These are phyloP conservation scores for Tylopilus plumbeoviolaceoides DNA, from an alignment of 768 basidiomycete genomes.

Conservation along the genomic window DNA sequence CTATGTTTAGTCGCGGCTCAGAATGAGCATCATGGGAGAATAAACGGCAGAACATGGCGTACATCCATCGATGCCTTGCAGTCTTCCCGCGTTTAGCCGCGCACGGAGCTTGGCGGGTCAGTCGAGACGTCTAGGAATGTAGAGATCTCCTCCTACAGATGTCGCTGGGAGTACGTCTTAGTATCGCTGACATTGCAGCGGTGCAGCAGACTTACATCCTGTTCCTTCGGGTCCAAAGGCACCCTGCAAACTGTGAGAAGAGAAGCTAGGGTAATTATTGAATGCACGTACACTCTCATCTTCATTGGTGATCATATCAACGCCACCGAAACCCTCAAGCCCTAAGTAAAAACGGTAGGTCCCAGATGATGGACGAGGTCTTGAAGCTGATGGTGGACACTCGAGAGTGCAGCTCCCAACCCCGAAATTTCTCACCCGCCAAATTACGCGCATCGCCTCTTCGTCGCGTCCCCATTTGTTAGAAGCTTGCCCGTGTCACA, in stretches of 20 bases:
- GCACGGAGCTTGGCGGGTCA: slow-evolving; percentile 83
- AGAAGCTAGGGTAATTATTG: not conserved
- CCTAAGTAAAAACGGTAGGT: slow-evolving; percentile 89
- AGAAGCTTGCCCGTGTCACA: too few relatives aligned
- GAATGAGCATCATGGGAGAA: not conserved
- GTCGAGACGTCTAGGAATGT: slow-evolving; percentile 63
- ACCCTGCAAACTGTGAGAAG: slow-evolving; percentile 48
- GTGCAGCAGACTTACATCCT: slow-evolving; percentile 51
- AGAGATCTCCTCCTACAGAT: slow-evolving; percentile 78
- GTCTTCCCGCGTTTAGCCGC: slow-evolving; percentile 78
- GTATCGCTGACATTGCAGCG: not conserved
- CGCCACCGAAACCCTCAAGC: slow-evolving; percentile 77
- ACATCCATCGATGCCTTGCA: slow-evolving; percentile 62
- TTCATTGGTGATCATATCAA: slow-evolving; percentile 77
- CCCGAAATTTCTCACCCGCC: too few relatives aligned
- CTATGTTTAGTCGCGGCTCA: slow-evolving; percentile 1
- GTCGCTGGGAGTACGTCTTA: slow-evolving; percentile 50
- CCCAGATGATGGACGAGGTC: too few relatives aligned
- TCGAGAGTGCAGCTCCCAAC: too few relatives aligned
- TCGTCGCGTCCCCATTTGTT: too few relatives aligned
- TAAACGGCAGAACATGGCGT: slow-evolving; percentile 17
- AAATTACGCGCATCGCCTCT: too few relatives aligned
- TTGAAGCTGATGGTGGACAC: too few relatives aligned
- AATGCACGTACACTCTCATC: slow-evolving; percentile 59
- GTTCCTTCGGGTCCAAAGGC: slow-evolving; percentile 72